These are phyloP conservation scores for Fusarium algeriense DNA, from an alignment of 2,329 filamentous ascomycete species.

Conservation along the genomic window DNA sequence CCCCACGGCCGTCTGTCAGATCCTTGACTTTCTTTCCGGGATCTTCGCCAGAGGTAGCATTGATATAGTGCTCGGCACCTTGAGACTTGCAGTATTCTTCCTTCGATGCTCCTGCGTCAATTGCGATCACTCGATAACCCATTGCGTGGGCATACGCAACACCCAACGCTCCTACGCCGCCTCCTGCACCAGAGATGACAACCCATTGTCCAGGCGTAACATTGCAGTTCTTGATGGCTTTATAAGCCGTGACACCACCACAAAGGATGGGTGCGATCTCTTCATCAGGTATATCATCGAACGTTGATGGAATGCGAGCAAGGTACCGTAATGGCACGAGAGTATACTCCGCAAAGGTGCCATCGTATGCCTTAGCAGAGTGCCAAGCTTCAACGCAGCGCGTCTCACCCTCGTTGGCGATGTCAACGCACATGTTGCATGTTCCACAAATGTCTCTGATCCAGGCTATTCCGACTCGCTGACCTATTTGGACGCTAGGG, in stretches of 20 bases:
- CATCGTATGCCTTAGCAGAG: constrained; percentile 51
- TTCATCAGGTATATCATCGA: constrained; percentile 51
- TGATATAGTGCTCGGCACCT: constrained; percentile 56
- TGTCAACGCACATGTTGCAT: constrained; percentile 51
- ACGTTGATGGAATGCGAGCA: constrained; percentile 34
- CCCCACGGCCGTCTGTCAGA: constrained; percentile 34
- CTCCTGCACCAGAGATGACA: constrained; percentile 54
- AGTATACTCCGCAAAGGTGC: constrained; percentile 57
- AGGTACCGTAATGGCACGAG: constrained; percentile 53
- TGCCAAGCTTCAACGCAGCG: constrained; percentile 51
- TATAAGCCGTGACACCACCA: constrained; percentile 59
- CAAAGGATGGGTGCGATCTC: constrained; percentile 57
- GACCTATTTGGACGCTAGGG: constrained; percentile 45
- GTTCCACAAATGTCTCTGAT: constrained; percentile 52
- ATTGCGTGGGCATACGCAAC: constrained; percentile 57
- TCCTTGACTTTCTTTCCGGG: constrained; percentile 20
- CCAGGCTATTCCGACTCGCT: constrained; percentile 57
- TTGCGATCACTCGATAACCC: constrained; percentile 56
- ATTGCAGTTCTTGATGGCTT: constrained; percentile 53
- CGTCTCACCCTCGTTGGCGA: constrained; percentile 51
- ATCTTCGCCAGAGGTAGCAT: constrained; percentile 43
- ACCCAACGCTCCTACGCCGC: constrained; percentile 56
- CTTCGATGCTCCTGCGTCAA: constrained; percentile 53
- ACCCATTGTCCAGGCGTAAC: constrained; percentile 53
- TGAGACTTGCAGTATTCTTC: constrained; percentile 47